Conservation (phyloP, 2,329 filamentous ascomycete species). For the Alternaria burnsii region DNA sequence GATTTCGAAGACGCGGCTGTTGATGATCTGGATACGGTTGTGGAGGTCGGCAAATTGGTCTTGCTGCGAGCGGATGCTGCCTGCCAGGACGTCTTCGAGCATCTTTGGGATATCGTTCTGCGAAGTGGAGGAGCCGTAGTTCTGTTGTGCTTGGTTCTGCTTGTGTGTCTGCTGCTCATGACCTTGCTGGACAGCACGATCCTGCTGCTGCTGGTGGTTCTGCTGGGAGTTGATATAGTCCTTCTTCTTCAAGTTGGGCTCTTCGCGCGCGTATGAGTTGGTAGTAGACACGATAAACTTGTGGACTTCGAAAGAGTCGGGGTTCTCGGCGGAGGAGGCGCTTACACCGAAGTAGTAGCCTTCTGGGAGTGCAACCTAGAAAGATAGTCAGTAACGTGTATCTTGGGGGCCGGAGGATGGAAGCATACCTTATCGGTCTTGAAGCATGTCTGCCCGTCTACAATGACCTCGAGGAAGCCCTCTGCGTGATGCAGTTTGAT, state of each 20-base stretch:
- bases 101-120: conserved; percentile 44
- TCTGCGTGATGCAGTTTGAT: conserved; percentile 76
- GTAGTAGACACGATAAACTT: conserved; percentile 76
- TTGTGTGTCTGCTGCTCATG: conserved; percentile 36
- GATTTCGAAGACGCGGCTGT: conserved; percentile 72
- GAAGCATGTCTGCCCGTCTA: conserved; percentile 86
- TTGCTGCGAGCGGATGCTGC: conserved; percentile 55
- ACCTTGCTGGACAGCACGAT: conserved; percentile 35
- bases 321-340: conserved; percentile 86
- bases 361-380: conserved; percentile 74
- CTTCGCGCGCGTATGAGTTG: conserved; percentile 46
- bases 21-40: conserved; percentile 78
- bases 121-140: conserved; percentile 31
- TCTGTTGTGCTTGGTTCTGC: conserved; percentile 31
- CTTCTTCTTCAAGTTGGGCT: conserved; percentile 38
- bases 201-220: conserved; percentile 38
- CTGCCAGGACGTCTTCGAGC: conserved; percentile 56
- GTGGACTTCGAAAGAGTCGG: conserved; percentile 94
- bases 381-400: conserved; percentile 9
- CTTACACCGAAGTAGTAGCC: conserved; percentile 89
- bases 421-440: conserved; percentile 69
- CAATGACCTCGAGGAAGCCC: conserved; percentile 74
- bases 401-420: not conserved
- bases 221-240: conserved; percentile 39
- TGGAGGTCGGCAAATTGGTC: conserved; percentile 85